Conservation (phyloP, 805 yeast species). For the Ogataea populi-albae region DNA sequence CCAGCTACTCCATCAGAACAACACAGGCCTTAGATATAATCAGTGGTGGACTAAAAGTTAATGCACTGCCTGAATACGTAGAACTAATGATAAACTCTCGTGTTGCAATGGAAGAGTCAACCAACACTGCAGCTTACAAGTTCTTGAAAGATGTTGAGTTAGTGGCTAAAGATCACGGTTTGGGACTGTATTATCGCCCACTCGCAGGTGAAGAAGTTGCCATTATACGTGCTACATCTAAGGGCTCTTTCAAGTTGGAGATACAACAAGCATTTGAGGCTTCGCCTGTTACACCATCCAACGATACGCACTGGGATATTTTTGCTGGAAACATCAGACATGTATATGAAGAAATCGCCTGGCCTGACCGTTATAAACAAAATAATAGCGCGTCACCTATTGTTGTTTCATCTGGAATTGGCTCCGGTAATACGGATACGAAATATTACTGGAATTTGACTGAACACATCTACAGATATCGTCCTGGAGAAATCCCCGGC, state of each 20-base stretch:
- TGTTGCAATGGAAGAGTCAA: conserved; percentile 53
- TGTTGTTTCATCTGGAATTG: conserved; percentile 45
- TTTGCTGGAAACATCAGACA: conserved; percentile 55
- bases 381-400: conserved; percentile 17
- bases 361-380: conserved; percentile 23
- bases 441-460: conserved; percentile 56
- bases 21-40: conserved; percentile 65
- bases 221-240: conserved; percentile 26
- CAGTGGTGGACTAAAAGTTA: conserved; percentile 67
- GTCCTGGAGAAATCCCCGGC: conserved; percentile 39
- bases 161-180: conserved; percentile 45
- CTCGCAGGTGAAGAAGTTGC: conserved; percentile 27
- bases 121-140: conserved; percentile 40
- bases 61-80: conserved; percentile 68
- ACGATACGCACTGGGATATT: conserved; percentile 37
- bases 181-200: conserved; percentile 41
- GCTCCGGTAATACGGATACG: conserved; percentile 64
- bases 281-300: conserved; percentile 38
- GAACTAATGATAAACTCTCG: conserved; percentile 56
- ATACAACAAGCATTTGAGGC: conserved; percentile 31
- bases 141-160: conserved; percentile 35
- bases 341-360: conserved; percentile 49
- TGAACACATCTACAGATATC: conserved; percentile 52
- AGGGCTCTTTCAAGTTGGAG: conserved; percentile 43
- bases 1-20: conserved; percentile 48